Evolutionary conservation across 1,284 basidiomycete genomes (phyloP).

Genomic region (Microbotryum intermedium): DNA sequence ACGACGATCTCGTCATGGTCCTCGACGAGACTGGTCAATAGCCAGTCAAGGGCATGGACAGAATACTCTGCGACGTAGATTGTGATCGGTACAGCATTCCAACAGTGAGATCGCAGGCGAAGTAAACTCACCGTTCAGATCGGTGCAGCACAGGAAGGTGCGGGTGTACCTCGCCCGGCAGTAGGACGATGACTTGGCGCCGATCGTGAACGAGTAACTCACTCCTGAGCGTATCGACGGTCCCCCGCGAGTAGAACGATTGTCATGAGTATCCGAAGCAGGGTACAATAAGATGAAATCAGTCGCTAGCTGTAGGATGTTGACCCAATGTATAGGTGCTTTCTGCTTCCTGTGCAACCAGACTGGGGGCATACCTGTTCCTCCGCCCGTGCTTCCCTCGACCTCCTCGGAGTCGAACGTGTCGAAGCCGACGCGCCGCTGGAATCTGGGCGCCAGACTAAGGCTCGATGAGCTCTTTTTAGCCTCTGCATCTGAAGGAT

Average conservation of each 20-base stretch:
- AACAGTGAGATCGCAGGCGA: neutral
- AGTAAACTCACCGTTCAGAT: constrained; percentile 50
- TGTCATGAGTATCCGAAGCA: neutral
- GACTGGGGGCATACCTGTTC: constrained; percentile 39
- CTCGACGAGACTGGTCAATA: constrained; percentile 26
- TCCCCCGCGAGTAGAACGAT: too few relatives aligned
- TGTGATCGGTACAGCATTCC: neutral
- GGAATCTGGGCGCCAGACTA: constrained; percentile 34
- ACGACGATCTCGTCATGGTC: constrained; percentile 93
- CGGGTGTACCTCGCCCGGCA: constrained; percentile 67
- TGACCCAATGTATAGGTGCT: too few relatives aligned
- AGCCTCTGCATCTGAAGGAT: too few relatives aligned
- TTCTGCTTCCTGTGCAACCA: neutral
- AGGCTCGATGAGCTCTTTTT: neutral
- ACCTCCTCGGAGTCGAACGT: constrained; percentile 51
- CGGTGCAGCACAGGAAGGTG: constrained; percentile 83
- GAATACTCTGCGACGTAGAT: constrained; percentile 55
- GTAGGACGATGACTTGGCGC: constrained; percentile 78
- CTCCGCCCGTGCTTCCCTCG: constrained; percentile 47
- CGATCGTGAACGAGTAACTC: constrained; percentile 41
- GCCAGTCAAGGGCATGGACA: constrained; percentile 75
- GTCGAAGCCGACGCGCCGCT: constrained; percentile 79
- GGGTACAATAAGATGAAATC: neutral
- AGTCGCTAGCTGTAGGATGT: neutral
- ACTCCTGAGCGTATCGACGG: constrained; percentile 6